Conservation (phyloP, 2,329 filamentous ascomycete species). For the Ceratocystis alfenasii region DNA sequence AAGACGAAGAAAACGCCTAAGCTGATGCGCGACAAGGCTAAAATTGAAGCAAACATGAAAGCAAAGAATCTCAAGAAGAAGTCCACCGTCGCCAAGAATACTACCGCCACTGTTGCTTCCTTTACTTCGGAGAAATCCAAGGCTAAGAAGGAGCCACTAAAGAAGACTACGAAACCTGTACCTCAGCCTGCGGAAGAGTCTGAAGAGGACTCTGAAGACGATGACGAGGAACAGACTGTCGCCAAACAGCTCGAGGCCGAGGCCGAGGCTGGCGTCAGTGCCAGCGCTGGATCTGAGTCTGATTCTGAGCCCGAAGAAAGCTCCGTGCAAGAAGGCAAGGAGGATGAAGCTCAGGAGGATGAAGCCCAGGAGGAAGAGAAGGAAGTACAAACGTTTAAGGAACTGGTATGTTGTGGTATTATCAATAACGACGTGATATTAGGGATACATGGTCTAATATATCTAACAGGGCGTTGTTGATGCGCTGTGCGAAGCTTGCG, state of each 20-base stretch:
- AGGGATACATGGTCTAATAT: constrained; percentile 22
- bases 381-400: constrained; percentile 50
- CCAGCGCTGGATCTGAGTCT: constrained; percentile 15
- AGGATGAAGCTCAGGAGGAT: constrained; percentile 9
- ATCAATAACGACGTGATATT: background rate
- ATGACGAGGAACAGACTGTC: constrained; percentile 9
- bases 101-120: constrained; percentile 4
- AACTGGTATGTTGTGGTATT: constrained; percentile 37
- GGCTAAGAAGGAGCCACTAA: background rate
- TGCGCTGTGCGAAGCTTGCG: constrained; percentile 78
- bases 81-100: background rate
- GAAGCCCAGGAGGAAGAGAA: constrained; percentile 27
- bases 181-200: constrained; percentile 8
- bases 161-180: constrained; percentile 13
- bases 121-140: background rate
- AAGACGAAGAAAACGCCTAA: constrained; percentile 15
- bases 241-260: background rate
- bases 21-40: constrained; percentile 14
- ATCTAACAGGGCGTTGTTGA: constrained; percentile 60
- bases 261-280: background rate
- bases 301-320: constrained; percentile 19
- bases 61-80: constrained; percentile 14
- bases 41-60: constrained; percentile 17
- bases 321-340: constrained; percentile 9
- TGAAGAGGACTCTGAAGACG: constrained; percentile 7